Evolutionary conservation across 2,329 filamentous ascomycete genomes (phyloP).

Genomic region (Penicillium sp.): DNA sequence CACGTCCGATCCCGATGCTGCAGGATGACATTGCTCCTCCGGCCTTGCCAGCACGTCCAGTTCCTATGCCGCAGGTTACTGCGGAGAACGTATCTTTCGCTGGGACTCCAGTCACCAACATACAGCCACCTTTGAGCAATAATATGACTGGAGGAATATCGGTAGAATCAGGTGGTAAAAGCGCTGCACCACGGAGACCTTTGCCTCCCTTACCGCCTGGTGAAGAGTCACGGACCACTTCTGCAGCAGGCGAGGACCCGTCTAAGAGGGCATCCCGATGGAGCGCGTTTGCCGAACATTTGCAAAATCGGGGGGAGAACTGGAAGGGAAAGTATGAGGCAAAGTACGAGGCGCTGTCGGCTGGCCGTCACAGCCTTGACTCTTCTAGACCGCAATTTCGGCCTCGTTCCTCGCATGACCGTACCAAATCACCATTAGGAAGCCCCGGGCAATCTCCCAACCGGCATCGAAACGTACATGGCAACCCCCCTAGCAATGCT

Average conservation of each 20-base stretch:
- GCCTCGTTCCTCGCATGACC: conserved; percentile 22
- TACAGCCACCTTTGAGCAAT: not conserved
- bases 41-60: conserved; percentile 21
- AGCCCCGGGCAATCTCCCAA: conserved; percentile 31
- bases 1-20: conserved; percentile 9
- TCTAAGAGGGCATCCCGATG: conserved; percentile 27
- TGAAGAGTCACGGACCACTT: conserved; percentile 20
- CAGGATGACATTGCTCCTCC: conserved; percentile 8
- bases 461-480: conserved; percentile 12
- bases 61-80: conserved; percentile 17
- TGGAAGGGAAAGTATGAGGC: conserved; percentile 27
- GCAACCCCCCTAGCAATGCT: conserved; percentile 13
- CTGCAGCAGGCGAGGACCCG: conserved; percentile 6
- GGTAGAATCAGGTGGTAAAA: conserved; percentile 2
- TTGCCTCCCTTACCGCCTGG: conserved; percentile 28
- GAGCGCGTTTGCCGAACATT: conserved; percentile 30
- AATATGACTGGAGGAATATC: not conserved
- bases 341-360: conserved; percentile 22
- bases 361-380: conserved; percentile 33
- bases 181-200: conserved; percentile 21
- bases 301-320: conserved; percentile 19
- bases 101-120: conserved; percentile 16
- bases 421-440: conserved; percentile 19
- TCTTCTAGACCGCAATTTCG: conserved; percentile 24
- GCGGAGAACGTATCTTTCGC: conserved; percentile 23